Conservation (phyloP, 768 basidiomycete species). For the Cyclocybe aegerita region DNA sequence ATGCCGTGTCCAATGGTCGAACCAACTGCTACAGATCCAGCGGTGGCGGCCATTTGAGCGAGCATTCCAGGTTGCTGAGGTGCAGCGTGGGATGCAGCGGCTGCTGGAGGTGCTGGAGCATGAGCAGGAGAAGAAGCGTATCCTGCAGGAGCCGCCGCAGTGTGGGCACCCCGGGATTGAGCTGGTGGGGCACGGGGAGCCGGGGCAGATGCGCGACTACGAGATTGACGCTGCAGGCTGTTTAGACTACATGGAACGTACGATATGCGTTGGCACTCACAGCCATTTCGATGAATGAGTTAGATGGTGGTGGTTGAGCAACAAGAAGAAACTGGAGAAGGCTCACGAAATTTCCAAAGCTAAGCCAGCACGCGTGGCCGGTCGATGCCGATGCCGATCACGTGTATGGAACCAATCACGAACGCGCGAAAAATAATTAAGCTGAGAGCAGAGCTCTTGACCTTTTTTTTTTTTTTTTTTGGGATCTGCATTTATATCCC, state of each 20-base stretch:
- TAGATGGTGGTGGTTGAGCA: slow-evolving; percentile 30
- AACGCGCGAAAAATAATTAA: too few relatives aligned
- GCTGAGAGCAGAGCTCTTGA: neutral
- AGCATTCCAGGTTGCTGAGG: slow-evolving; percentile 69
- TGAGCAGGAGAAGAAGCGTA: slow-evolving; percentile 36
- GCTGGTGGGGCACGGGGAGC: slow-evolving; percentile 45
- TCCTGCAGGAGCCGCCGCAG: slow-evolving; percentile 51
- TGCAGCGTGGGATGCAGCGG: slow-evolving; percentile 42
- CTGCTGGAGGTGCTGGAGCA: slow-evolving; percentile 46
- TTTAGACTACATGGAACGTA: slow-evolving; percentile 2
- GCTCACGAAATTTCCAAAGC: slow-evolving; percentile 21
- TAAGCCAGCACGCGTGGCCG: slow-evolving; percentile 29
- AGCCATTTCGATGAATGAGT: slow-evolving; percentile 31
- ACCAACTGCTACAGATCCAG: slow-evolving; percentile 86
- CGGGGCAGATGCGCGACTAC: slow-evolving; percentile 65
- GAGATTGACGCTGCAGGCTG: slow-evolving; percentile 65
- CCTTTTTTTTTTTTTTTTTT: neutral
- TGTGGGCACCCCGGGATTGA: slow-evolving; percentile 47
- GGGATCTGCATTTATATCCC: too few relatives aligned
- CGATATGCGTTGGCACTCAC: slow-evolving; percentile 24
- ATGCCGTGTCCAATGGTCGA: slow-evolving; percentile 90
- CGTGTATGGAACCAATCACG: slow-evolving; percentile 9
- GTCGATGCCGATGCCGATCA: slow-evolving; percentile 26
- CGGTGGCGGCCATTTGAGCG: slow-evolving; percentile 86
- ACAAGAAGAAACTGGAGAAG: slow-evolving; percentile 15